Evolutionary conservation across 345 rosid genomes (phyloP), one percentile per base, ranked within the genome.

Genomic region (Geranium rotundifolium): DNA sequence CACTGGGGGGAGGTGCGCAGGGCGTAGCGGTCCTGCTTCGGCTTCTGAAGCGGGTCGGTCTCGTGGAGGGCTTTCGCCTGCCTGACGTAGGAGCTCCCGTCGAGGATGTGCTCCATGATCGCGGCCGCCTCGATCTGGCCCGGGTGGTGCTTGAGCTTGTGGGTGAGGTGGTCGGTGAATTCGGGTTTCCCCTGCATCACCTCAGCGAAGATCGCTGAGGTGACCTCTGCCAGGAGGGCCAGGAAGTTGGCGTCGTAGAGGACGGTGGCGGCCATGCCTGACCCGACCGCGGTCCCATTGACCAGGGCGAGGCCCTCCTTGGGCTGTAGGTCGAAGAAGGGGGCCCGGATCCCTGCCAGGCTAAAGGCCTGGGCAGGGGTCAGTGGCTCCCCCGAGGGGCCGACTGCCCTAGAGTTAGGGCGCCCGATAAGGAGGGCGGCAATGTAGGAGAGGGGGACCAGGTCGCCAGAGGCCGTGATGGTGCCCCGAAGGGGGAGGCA

Each of bases 401-500:
- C 87, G 3, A 73, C 59, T 5, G 86, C 83, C 63, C 63, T 77
- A 14, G 90, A 80, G 61, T 87, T 87, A 2, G 81, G 79, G 59
- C 93, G 69, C 30, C 86, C 90, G 3, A 80, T 84, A 7, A 84
- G 80, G 29, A 86, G 62, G 16, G 88, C 93, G 0, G 83, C 90
- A 29, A 87, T 84, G 78, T 87, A 87, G 58, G 93, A 87, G 9
- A 87, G 76, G 0, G 85, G 90, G 19, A 87, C 83, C 19, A 87
- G 83, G 73, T 87, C 90, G 0, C 88, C 93, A 0, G 90, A 87
- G 57, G 93, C 90, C 0, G 84, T 74, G 64, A 87, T 82, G 41
- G 88, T 80, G 52, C 90, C 93, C 16, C 90, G 88, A n/a, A 82
- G 86, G 17, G 93, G 93, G 61, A 87, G 66, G 64, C 86, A 81